Base-by-base conservation (phyloP, 1,284 basidiomycete genomes). In the Ceratobasidium sp. region DNA sequence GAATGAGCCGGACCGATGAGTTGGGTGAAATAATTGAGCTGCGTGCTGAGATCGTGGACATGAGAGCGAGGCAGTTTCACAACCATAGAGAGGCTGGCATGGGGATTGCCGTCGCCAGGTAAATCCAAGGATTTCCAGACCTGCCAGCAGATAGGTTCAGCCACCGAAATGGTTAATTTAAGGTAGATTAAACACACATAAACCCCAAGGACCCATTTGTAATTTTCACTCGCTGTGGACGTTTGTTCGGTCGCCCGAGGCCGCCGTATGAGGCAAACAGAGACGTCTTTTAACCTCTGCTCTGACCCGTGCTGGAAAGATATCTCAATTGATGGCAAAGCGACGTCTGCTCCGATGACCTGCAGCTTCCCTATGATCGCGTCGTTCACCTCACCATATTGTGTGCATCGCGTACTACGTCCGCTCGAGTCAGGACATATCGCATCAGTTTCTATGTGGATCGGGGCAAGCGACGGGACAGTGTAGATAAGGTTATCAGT, bases 161-260 rank as follows among this genome's bases (percentile, higher is more conserved):
- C n/a, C 35, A 12, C 23, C 10, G 7, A 33, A 50, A 27, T 5
- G 10, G 8, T 14, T 16, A 16, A 16, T 27, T 23, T 14, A 6
- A 1, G 44, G 33, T 2, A 16, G 27, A 52, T 23, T 16, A 6
- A 69, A 62, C 67, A 7, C 20, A 69, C 67, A 20, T 69, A 54
- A 41, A 69, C n/a, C 35, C 67, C 67, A 12, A 69, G 67, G 10
- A 69, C 67, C 67, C 67, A 69, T 41, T 12, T 12, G 14, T 44
- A 33, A n/a, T 54, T 30, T 57, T 66, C 65, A 7, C 23, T 41
- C 33, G 10, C 35, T 10, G 35, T 27, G 8, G 20, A 3, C 3
- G 7, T 23, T 33, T 69, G 23, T 10, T 27, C 50, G 16, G 7
- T n/a, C 1, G 14, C 46, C 2, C 16, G 65, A n/a, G 52, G 52